phyloP scores from a whole-genome alignment of 2,329 filamentous ascomycete species.

The Pseudogymnoascus destructans region DNA sequence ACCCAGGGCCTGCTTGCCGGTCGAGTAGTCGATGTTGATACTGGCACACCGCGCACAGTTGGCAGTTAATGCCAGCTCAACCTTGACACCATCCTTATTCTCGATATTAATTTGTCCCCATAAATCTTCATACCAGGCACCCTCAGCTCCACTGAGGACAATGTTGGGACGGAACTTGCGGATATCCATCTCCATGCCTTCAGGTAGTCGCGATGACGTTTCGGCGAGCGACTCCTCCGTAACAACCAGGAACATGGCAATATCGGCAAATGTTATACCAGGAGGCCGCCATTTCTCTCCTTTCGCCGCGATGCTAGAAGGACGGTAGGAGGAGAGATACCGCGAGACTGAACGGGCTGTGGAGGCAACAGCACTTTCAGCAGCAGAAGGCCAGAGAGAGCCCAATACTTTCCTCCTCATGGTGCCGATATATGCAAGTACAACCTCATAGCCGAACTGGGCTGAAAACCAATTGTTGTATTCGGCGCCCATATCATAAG shows the following conservation, averaged over 20 bases:
- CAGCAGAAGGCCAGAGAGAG: conserved; percentile 34
- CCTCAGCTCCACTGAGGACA: conserved; percentile 45
- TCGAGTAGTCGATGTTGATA: conserved; percentile 58
- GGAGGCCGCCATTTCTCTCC: not conserved
- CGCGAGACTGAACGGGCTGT: conserved; percentile 27
- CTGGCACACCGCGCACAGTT: conserved; percentile 59
- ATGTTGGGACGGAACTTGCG: conserved; percentile 63
- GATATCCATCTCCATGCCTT: conserved; percentile 42
- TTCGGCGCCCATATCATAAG: conserved; percentile 47
- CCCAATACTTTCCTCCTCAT: conserved; percentile 49
- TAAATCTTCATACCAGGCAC: conserved; percentile 56
- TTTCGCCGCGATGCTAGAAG: conserved; percentile 5
- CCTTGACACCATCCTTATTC: conserved; percentile 12
- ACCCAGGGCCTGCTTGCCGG: conserved; percentile 43
- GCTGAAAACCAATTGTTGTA: conserved; percentile 55
- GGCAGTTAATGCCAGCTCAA: conserved; percentile 45
- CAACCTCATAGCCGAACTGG: conserved; percentile 48
- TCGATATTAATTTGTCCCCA: conserved; percentile 48
- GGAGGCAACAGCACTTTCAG: conserved; percentile 11
- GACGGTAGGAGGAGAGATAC: conserved; percentile 26
- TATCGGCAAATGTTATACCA: conserved; percentile 56
- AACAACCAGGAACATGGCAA: conserved; percentile 61
- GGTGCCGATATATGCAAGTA: conserved; percentile 52
- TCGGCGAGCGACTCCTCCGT: conserved; percentile 57
- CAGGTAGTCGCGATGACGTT: conserved; percentile 43